Base-by-base conservation (phyloP, 768 basidiomycete genomes). In the Symmetrospora coprosmae region DNA sequence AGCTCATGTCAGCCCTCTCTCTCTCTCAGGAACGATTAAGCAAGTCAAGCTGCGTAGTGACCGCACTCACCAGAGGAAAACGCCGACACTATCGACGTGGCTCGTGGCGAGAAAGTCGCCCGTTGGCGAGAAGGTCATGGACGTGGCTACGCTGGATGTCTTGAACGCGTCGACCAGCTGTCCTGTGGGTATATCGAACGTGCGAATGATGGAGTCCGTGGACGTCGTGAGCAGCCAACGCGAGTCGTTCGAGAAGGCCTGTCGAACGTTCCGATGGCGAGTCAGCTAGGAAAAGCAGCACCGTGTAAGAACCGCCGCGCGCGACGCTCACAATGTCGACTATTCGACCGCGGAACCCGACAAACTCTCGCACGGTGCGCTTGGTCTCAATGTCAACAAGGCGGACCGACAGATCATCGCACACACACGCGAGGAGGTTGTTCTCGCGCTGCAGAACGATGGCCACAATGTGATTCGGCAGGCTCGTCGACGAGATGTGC, bases 211-310 rank as follows among this genome's bases (percentile, higher is more conserved):
- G 0, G 87, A 87, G 72, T 99, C 94, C 38, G 94, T 75, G 8
- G 91, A 90, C 2, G 86, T 81, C 1, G 82, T 77, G 39, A 96
- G 78, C 50, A 99, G 76, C 94, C 92, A 97, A 53, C 94, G 78
- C 1, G 90, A 91, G 71, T 96, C 90, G 1, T 87, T 82, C 7
- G 94, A 97, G 73, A 96, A 96, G 0, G 87, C 80, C 91, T 96
- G 67, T 4, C 34, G 48, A 50, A 23, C 61, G 52, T 17, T 52
- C 41, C 43, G 51, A 17, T 14, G 31, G 4, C n/a, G 17, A 9
- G 31, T 5, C 2, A 41, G 34, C 28, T 56, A 39, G 38, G 1
- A 33, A 33, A 21, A 34, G 37, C 50, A 3, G 33, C 45, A 46
- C 30, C 14, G 40, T 46, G 45, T 27, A n/a, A 46, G 25, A 9